Evolutionary conservation across 139 green algal species (phyloP).

Genomic region (Chlamydomonas sp.): DNA sequence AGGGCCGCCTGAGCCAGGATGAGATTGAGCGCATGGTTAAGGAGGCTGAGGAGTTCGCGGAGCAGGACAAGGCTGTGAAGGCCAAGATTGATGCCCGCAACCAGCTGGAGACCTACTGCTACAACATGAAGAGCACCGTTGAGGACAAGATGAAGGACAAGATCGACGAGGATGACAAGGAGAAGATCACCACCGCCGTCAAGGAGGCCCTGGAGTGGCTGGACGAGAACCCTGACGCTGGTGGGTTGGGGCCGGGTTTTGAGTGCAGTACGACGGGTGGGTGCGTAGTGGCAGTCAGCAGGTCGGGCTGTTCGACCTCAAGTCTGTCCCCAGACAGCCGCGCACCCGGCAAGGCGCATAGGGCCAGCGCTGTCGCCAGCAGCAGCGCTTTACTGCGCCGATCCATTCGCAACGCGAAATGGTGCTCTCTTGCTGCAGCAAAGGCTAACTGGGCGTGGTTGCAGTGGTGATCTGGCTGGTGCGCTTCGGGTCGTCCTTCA

Average conservation of each 20-base stretch:
- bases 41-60: conserved; percentile 91
- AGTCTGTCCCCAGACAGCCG: not conserved
- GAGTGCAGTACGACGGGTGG: too few species aligned
- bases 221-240: conserved; percentile 78
- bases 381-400: not conserved
- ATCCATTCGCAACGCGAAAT: conserved; percentile 10
- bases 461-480: too few species aligned
- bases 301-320: too few species aligned
- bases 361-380: conserved; percentile 5
- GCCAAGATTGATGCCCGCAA: conserved; percentile 64
- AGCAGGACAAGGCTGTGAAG: conserved; percentile 77
- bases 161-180: conserved; percentile 85
- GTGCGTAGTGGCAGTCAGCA: not conserved
- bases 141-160: conserved; percentile 81
- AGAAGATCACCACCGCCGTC: conserved; percentile 80
- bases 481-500: not conserved
- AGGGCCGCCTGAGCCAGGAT: conserved; percentile 74
- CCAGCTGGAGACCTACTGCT: conserved; percentile 72
- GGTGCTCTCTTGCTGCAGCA: not conserved
- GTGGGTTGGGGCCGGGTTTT: not conserved
- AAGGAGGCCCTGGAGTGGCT: conserved; percentile 91
- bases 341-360: conserved; percentile 14
- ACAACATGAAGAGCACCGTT: conserved; percentile 72
- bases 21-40: conserved; percentile 95
- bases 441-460: too few species aligned